Base-by-base conservation (phyloP, 805 yeast species). In the Tetrapisispora pingtungensis region DNA sequence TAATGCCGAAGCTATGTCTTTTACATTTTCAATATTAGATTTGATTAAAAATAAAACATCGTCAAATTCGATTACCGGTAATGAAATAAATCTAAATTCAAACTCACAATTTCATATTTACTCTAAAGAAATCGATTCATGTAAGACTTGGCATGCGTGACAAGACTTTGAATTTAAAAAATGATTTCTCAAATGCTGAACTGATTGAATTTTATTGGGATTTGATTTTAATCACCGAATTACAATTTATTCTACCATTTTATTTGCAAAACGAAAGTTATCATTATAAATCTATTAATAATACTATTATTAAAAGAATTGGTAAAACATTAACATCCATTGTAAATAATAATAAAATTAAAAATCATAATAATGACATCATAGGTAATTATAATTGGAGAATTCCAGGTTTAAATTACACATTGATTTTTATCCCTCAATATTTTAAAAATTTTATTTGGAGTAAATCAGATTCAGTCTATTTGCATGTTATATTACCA, bases 101-200 rank as follows among this genome's bases (percentile, higher is more conserved):
- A 15, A 36, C 14, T 50, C 51, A 17, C 14, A 31, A 5, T 36
- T 56, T 12, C 45, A 44, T 31, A 42, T 45, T 14, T 59, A 59
- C 41, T 50, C 56, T 30, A 33, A 48, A 41, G 44, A 53, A 24
- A 35, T 28, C 30, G 51, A 42, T 33, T 59, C 60, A n/a, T 58
- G 52, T 41, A 48, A 49, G 20, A 56, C 55, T 48, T 61, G 65
- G 65, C 49, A 43, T 51, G 62, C 64, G 64, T 61, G 62, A 58
- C 65, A 55, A 46, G 49, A 49, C 48, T 41, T 35, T 31, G 22
- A 17, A 41, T 34, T 8, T 40, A 8, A 10, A 8, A 3, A 10
- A 10, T n/a, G 15, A 28, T 20, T 19, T 28, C 10, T n/a, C 30
- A 8, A 30, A 34, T 12, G n/a, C 20, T 28, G 40, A 44, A 15